Evolutionary conservation across 257 asterid species (phyloP).

Genomic region (Plectranthus barbatus): DNA sequence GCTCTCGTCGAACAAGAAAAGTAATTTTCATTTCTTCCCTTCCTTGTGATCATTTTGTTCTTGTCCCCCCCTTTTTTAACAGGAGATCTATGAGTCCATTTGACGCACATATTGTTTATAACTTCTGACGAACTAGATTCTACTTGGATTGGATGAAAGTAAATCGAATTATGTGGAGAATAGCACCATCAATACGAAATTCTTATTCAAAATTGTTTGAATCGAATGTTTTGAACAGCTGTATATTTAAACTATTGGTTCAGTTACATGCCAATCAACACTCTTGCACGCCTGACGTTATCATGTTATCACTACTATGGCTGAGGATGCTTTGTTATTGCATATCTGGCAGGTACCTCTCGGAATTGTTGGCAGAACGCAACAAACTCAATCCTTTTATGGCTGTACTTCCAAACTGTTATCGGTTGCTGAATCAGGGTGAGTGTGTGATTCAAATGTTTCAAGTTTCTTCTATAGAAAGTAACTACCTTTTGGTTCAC

Average conservation of each 20-base stretch:
- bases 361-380: slow-evolving; percentile 68
- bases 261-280: background rate
- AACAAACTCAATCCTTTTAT: slow-evolving; percentile 63
- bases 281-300: slow-evolving; percentile 2
- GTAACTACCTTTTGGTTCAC: background rate
- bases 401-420: slow-evolving; percentile 69
- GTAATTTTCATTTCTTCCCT: slow-evolving; percentile 20
- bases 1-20: slow-evolving; percentile 55
- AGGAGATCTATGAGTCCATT: background rate
- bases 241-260: background rate
- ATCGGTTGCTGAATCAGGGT: slow-evolving; percentile 82
- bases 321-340: background rate
- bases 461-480: background rate
- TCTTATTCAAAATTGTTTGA: background rate
- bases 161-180: background rate
- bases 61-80: no score
- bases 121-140: background rate
- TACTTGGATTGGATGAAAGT: background rate
- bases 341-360: slow-evolving; percentile 30
- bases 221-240: background rate
- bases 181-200: background rate
- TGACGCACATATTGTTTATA: background rate
- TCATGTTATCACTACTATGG: background rate
- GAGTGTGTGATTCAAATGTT: slow-evolving; percentile 24
- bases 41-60: background rate